Conservation (phyloP, 768 basidiomycete genomes). For the Russula emetica region DNA sequence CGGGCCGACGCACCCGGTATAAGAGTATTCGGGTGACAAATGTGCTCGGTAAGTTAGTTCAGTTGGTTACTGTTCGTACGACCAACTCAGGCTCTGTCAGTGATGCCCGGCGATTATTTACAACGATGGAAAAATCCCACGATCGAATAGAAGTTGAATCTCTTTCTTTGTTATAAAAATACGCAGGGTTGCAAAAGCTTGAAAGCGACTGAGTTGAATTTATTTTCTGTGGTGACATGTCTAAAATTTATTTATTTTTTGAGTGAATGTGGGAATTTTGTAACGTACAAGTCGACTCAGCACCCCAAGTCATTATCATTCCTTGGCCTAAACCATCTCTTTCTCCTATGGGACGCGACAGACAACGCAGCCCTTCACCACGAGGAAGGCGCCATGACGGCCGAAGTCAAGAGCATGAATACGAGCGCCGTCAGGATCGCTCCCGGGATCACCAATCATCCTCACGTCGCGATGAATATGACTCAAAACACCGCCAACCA, state of each 20-base stretch:
- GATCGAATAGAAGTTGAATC: neutral
- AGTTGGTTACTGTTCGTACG: too few species aligned
- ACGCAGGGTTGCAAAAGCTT: too few species aligned
- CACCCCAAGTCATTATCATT: neutral
- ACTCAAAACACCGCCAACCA: constrained; percentile 29
- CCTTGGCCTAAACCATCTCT: neutral
- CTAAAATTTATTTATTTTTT: too few species aligned
- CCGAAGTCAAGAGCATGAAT: neutral
- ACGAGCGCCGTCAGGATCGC: constrained; percentile 8
- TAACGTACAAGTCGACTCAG: neutral
- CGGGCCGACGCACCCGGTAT: neutral
- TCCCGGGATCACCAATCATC: constrained; percentile 14
- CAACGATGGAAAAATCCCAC: neutral
- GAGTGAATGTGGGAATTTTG: neutral
- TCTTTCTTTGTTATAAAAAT: too few species aligned
- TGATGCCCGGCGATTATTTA: too few species aligned
- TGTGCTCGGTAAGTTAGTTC: too few species aligned
- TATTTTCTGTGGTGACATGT: too few species aligned
- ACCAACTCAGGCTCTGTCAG: too few species aligned
- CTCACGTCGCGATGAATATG: constrained; percentile 18
- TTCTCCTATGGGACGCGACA: constrained; percentile 16
- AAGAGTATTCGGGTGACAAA: too few species aligned
- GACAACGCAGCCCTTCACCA: constrained; percentile 19
- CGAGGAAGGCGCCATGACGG: constrained; percentile 8
- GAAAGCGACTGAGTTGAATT: too few species aligned